Evolutionary conservation across 2,329 filamentous ascomycete genomes (phyloP), one percentile per base, ranked within the genome.

Genomic region (Juglanconis sp.): DNA sequence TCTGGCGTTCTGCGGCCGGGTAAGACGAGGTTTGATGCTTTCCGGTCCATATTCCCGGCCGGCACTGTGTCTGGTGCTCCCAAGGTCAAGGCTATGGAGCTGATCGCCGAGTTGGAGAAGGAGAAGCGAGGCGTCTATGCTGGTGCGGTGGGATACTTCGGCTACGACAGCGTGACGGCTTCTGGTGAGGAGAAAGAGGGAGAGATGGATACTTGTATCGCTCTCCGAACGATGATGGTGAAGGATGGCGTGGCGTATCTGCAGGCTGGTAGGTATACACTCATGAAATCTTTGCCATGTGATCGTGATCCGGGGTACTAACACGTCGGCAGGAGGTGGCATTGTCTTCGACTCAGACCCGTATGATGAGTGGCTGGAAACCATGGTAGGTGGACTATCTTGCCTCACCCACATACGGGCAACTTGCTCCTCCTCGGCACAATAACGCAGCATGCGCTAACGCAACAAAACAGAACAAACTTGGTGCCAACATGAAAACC

Each of bases 71-170:
- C 90, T 17, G 95, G 95, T 4, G 94, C 95, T 4, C 95, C 95
- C 60, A 99, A 99, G 78, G 92, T 99, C 58, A 87, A 88, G 64
- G 95, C 95, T 3, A 99, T 99, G 95, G 91, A 97, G 77, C 81
- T 99, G 63, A 99, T 99, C 69, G 92, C 91, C 51, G 94, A 98
- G 77, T 79, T 98, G 51, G 95, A 99, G 77, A 80, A 84, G 65
- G 95, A 99, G 82, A 97, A 97, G 81, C 84, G 95, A 57, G 94
- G 95, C 46, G 87, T 98, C 44, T 99, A 99, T 71, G 95, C 95
- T 8, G 95, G 95, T 34, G 95, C 95, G 0, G 94, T 97, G 0
- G 95, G 95, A 2, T 99, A 97, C 77, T 99, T 97, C 74, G 94
- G 94, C 9, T 98, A 96, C 71, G 86, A 87, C 63, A 85, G 84